Evolutionary conservation across 768 basidiomycete genomes (phyloP).

Genomic region (Termitomyces sp.): DNA sequence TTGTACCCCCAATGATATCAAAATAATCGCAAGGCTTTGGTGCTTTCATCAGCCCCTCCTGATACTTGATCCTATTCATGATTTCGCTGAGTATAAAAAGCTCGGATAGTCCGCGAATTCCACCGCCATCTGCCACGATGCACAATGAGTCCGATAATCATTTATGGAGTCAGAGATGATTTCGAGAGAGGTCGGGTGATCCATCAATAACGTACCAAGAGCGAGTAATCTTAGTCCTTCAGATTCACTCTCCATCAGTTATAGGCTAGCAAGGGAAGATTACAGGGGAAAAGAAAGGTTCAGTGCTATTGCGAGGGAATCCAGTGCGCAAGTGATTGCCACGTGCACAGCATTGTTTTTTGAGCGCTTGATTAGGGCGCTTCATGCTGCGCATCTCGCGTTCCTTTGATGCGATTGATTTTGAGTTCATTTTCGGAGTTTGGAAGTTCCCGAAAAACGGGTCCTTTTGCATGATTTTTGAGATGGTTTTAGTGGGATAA

Average conservation of each 20-base stretch:
- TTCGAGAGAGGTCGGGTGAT: neutral
- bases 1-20: constrained; percentile 20
- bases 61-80: constrained; percentile 1
- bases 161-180: neutral
- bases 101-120: constrained; percentile 5
- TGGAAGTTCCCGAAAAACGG: too few relatives aligned
- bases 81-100: constrained; percentile 4
- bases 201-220: neutral
- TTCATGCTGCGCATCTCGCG: too few relatives aligned
- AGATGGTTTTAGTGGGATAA: too few relatives aligned
- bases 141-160: too few relatives aligned
- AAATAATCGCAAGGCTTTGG: constrained; percentile 19
- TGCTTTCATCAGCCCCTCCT: neutral
- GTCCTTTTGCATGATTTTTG: too few relatives aligned
- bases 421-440: too few relatives aligned
- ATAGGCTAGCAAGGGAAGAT: too few relatives aligned
- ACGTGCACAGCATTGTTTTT: too few relatives aligned
- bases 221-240: neutral
- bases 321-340: too few relatives aligned
- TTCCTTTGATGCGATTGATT: too few relatives aligned
- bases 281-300: too few relatives aligned
- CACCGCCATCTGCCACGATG: constrained; percentile 3
- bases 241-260: neutral
- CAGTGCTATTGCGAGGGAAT: neutral
- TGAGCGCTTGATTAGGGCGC: too few relatives aligned